These are phyloP conservation scores for Naganishia sp. DNA, from an alignment of 1,284 basidiomycete genomes.

Conservation along the genomic window DNA sequence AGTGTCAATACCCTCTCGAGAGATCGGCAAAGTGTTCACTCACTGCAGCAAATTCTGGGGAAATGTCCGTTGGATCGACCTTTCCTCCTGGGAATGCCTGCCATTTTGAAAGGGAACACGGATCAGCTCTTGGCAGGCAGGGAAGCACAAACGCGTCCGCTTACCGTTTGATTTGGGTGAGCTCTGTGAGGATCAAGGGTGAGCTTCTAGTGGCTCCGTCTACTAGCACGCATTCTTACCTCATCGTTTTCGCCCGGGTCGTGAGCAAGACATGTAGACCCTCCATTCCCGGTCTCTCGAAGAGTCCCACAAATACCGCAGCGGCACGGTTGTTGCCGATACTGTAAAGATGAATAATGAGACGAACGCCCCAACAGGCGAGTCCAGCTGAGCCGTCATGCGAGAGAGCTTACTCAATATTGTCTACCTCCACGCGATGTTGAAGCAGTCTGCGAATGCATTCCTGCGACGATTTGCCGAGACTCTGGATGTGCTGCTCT, in stretches of 20 bases:
- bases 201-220: neutral
- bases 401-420: slow-evolving; percentile 16
- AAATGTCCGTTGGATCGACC: slow-evolving; percentile 66
- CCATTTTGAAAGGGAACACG: neutral
- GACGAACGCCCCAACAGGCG: neutral
- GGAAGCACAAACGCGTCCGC: neutral
- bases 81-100: slow-evolving; percentile 78
- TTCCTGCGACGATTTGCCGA: neutral
- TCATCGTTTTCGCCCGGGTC: slow-evolving; percentile 73
- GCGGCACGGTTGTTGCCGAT: slow-evolving; percentile 55
- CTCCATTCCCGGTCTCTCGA: slow-evolving; percentile 62
- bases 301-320: slow-evolving; percentile 76
- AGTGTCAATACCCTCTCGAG: slow-evolving; percentile 4
- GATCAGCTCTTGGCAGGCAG: slow-evolving; percentile 38
- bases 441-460: slow-evolving; percentile 19
- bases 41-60: slow-evolving; percentile 71
- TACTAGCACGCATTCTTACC: slow-evolving; percentile 45
- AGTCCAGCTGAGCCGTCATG: neutral
- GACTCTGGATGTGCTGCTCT: slow-evolving; percentile 7
- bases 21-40: slow-evolving; percentile 40
- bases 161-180: slow-evolving; percentile 46
- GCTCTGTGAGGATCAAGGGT: slow-evolving; percentile 2
- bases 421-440: slow-evolving; percentile 7
- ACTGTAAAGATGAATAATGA: slow-evolving; percentile 35
- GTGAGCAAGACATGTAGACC: slow-evolving; percentile 73